A percentile compares a stretch with the other conserved stretches of the same genome.
Evolutionary conservation across 169 alveolate genomes (phyloP).

Genomic region (Eimeria sp.): DNA sequence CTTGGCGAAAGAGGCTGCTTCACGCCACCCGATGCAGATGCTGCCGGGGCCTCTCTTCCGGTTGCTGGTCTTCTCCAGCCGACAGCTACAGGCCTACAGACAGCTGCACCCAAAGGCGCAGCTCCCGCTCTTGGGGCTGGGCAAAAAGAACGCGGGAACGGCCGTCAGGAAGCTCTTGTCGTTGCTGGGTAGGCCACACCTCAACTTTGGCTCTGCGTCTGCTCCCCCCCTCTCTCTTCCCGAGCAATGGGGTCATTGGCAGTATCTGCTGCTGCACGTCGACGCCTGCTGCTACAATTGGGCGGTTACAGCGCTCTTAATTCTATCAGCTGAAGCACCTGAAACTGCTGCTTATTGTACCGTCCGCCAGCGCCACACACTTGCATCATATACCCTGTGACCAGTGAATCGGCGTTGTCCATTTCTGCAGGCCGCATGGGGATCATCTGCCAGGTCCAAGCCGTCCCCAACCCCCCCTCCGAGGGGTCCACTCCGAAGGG

Average conservation of each 20-base stretch:
- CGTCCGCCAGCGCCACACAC: not conserved
- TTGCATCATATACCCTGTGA: not conserved
- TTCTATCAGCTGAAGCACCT: not conserved
- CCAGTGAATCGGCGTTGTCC: not conserved
- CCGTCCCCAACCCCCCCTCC: not conserved
- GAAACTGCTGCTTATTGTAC: not conserved
- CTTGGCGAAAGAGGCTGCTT: conserved; percentile 43
- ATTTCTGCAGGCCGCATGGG: conserved; percentile 43
- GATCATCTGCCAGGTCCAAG: conserved; percentile 19
- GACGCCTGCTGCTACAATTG: no score
- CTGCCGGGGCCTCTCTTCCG: conserved; percentile 69
- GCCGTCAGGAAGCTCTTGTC: conserved; percentile 77
- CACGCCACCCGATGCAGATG: conserved; percentile 58
- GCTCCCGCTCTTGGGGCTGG: conserved; percentile 67
- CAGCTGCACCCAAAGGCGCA: conserved; percentile 65
- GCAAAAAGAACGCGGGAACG: conserved; percentile 72
- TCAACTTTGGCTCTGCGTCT: not conserved
- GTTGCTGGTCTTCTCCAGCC: conserved; percentile 76
- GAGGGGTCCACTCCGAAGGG: not conserved
- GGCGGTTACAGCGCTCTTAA: not conserved
- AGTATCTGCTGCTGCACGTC: not conserved
- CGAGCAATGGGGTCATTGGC: not conserved
- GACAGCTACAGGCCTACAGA: conserved; percentile 68
- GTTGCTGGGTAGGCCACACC: conserved; percentile 29
- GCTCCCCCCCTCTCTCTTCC: not conserved